Evolutionary conservation across 1,284 basidiomycete genomes (phyloP).

Genomic region (Cystobasidium slooffiae): DNA sequence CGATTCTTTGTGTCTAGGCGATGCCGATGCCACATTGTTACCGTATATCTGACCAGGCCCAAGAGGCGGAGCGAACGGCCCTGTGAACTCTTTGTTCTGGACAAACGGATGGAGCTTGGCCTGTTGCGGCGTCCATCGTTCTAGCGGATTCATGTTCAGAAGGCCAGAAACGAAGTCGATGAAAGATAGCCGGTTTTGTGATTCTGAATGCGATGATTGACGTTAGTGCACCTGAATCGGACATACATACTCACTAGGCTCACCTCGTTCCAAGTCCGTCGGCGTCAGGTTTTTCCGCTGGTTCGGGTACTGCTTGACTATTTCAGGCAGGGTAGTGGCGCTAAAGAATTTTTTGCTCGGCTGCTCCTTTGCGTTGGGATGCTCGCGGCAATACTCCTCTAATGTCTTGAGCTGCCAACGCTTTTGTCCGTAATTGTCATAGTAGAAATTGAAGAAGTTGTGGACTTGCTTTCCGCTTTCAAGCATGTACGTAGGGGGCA

Average conservation of each 20-base stretch:
- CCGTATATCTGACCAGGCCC: conserved; percentile 6
- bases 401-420: conserved; percentile 86
- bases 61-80: conserved; percentile 56
- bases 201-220: conserved; percentile 64
- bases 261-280: conserved; percentile 91
- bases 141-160: conserved; percentile 89
- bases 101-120: conserved; percentile 96
- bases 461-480: conserved; percentile 93
- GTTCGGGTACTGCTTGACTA: conserved; percentile 93
- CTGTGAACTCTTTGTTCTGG: conserved; percentile 71
- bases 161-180: conserved; percentile 97
- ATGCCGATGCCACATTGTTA: conserved; percentile 36
- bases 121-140: conserved; percentile 96
- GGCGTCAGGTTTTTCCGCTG: conserved; percentile 75
- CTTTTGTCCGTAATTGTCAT: conserved; percentile 83
- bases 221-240: not conserved
- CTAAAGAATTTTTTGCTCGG: conserved; percentile 99
- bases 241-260: conserved; percentile 45
- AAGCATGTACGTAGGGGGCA: conserved; percentile 90
- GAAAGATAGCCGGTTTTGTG: conserved; percentile 90
- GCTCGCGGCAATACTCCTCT: conserved; percentile 94
- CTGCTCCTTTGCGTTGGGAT: conserved; percentile 85
- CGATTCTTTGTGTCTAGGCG: conserved; percentile 59
- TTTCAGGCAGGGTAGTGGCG: conserved; percentile 88
- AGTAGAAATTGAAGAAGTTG: conserved; percentile 85